Evolutionary conservation across 164 flowering plant species (phyloP).

Genomic region (Stephania cephalantha): DNA sequence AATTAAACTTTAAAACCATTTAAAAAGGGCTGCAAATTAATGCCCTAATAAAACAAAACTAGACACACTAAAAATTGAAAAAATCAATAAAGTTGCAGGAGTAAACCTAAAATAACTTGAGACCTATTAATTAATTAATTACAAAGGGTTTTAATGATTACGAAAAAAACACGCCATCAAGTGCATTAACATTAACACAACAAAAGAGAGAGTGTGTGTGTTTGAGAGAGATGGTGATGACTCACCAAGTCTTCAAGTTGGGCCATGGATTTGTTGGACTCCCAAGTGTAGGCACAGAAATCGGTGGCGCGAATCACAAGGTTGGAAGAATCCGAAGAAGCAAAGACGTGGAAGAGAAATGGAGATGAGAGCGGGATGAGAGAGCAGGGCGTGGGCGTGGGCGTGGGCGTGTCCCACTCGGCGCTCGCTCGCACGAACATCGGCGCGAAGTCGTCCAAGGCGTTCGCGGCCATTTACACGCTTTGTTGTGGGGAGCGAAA

Average conservation of each 20-base stretch:
- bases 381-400: background rate
- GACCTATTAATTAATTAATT: background rate
- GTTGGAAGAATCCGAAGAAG: slow-evolving; percentile 34
- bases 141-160: too few relatives aligned
- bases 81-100: background rate
- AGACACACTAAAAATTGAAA: background rate
- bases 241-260: slow-evolving; percentile 74
- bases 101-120: background rate
- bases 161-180: background rate
- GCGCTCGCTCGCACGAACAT: slow-evolving; percentile 49
- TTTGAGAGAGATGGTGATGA: background rate
- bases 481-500: too few relatives aligned
- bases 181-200: too few relatives aligned
- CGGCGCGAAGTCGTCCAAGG: slow-evolving; percentile 41
- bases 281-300: slow-evolving; percentile 51
- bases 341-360: slow-evolving; percentile 39
- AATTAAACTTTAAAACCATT: too few relatives aligned
- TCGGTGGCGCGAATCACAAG: slow-evolving; percentile 51
- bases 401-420: slow-evolving; percentile 22
- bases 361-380: slow-evolving; percentile 14
- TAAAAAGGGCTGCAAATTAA: background rate
- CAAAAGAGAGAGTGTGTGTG: too few relatives aligned
- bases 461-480: slow-evolving; percentile 20
- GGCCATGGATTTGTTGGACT: slow-evolving; percentile 33
- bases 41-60: background rate